Evolutionary conservation across 352 stramenopile genomes (phyloP), one percentile per base, ranked within the genome.

Genomic region (Pythium aphanidermatum): DNA sequence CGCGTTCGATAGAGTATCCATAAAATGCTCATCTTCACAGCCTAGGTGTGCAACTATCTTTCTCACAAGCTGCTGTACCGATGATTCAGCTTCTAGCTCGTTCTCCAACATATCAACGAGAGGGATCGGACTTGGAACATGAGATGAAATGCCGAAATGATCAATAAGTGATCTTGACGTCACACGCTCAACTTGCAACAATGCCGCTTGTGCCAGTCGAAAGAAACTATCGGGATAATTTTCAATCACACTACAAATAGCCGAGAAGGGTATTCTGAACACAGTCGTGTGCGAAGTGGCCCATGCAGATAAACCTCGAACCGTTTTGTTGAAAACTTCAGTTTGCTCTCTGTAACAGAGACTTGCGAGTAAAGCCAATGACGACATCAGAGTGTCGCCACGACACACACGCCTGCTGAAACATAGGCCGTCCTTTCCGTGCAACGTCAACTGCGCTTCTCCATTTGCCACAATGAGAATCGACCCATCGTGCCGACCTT

Each of bases 141-240:
- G 65, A 0, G 57, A 52, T 6, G 57, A 51, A 7, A 91, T 42
- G 8, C 82, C 82, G 55, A 94, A 94, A 39, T 94, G 81, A 40
- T 94, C 74, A 19, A 91, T 69, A 6, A 94, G 46, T 7, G 82
- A 82, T 35, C 84, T 86, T 5, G 69, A 51, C 2, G 82, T 91
- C 43, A 94, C 86, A 35, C 83, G 85, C 51, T 94, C 79, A 23
- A 88, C 69, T 68, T 94, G 82, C 45, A 67, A 86, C 16, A 94
- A 50, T 12, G 74, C 70, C 3, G 77, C 68, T 55, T 94, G 79
- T 4, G 77, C 66, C 2, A 92, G 54, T 26, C 79, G 78, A 26
- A 86, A 85, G 39, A 90, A 82, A 11, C 69, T 75, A 30, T 89
- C 76, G 4, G 82, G 78, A 29, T 86, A 78, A 5, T 61, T 53